Evolutionary conservation across 2,329 filamentous ascomycete genomes (phyloP).

Genomic region (Hymenotorrendiella dingleyae): DNA sequence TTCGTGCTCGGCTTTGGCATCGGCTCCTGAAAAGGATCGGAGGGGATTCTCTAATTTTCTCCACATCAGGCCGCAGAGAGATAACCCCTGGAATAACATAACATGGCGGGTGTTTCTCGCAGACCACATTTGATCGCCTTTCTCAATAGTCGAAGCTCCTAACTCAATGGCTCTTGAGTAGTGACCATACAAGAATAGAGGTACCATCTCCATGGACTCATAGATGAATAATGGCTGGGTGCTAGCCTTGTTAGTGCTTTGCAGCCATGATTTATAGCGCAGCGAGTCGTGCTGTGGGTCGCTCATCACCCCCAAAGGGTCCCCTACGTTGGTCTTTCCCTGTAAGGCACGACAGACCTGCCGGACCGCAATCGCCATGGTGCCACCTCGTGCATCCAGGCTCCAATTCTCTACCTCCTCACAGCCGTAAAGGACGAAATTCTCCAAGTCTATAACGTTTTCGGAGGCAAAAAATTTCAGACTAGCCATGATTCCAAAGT

Average conservation of each 20-base stretch:
- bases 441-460: slow-evolving; percentile 63
- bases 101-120: slow-evolving; percentile 51
- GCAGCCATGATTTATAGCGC: slow-evolving; percentile 55
- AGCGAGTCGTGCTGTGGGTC: slow-evolving; percentile 60
- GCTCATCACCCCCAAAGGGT: slow-evolving; percentile 49
- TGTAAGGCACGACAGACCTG: slow-evolving; percentile 66
- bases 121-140: slow-evolving; percentile 50
- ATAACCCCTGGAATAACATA: slow-evolving; percentile 54
- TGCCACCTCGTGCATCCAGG: slow-evolving; percentile 64
- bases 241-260: slow-evolving; percentile 44
- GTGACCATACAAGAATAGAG: slow-evolving; percentile 57
- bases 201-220: slow-evolving; percentile 58
- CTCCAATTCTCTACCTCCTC: slow-evolving; percentile 70
- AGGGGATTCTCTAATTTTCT: slow-evolving; percentile 24
- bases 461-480: slow-evolving; percentile 66
- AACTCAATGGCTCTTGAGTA: slow-evolving; percentile 54
- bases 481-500: slow-evolving; percentile 60
- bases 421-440: slow-evolving; percentile 62
- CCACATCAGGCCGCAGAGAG: slow-evolving; percentile 46
- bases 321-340: slow-evolving; percentile 58
- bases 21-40: slow-evolving; percentile 11
- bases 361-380: slow-evolving; percentile 58
- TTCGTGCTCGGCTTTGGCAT: slow-evolving; percentile 34
- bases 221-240: slow-evolving; percentile 63
- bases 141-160: slow-evolving; percentile 44